Evolutionary conservation across 2,329 filamentous ascomycete species (phyloP), one percentile per base, ranked within the genome.

Genomic region (Ustulina deusta): DNA sequence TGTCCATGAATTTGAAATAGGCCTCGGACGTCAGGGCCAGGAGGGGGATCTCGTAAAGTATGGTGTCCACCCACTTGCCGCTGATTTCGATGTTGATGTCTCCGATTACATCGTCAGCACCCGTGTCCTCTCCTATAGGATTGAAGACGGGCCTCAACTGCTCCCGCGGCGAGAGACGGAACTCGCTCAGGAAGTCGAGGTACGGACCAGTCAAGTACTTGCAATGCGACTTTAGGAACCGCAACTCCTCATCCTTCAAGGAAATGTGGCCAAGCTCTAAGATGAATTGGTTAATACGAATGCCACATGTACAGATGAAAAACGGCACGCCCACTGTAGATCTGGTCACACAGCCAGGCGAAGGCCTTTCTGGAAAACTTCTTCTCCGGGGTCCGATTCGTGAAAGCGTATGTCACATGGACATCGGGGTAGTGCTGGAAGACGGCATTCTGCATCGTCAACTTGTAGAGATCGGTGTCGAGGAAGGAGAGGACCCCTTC

Each of bases 401-500:
- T 98, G 82, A 97, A 97, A 67, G 92, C 89, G 78, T 98, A 99
- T 2, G 93, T 94, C 66, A 98, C 96, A 51, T 90, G 87, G 74
- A 89, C 83, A 65, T 94, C 86, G 38, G 91, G 91, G 80, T 97
- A 98, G 83, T 94, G 97, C 81, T 97, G 97, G 73, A 97, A 87
- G 72, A 98, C 91, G 69, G 94, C 94, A 78, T 93, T 97, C 90
- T 99, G 96, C 96, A 99, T 99, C 22, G 96, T 99, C 81, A 99
- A 82, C 82, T 99, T 99, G 87, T 97, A 99, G 69, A 99, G 78
- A 73, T 91, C 89, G 17, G 92, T 95, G 77, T 96, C 93, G 62
- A 96, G 85, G 77, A 96, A 91, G 76, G 92, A 95, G 76, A 90
- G 92, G 77, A 95, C 89, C 59, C 92, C 93, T 81, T 93, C 91